A percentile compares a stretch with the other conserved stretches of the same genome.
Conservation (phyloP, 352 stramenopile genomes). For the Globisporangium rhizosaccharum region DNA sequence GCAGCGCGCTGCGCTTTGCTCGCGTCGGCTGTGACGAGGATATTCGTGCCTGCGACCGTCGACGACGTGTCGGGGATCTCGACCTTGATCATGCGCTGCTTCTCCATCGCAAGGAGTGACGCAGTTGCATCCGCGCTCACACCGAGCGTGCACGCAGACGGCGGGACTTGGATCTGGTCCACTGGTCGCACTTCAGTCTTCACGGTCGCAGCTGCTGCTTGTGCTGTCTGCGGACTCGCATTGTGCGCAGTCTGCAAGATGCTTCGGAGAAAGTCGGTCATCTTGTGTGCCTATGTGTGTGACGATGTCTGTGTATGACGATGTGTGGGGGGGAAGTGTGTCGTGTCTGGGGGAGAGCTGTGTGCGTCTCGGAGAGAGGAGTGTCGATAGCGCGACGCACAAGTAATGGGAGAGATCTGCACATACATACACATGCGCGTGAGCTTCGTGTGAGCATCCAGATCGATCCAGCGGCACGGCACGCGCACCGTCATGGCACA, state of each 20-base stretch:
- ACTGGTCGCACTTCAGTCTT: conserved; percentile 45
- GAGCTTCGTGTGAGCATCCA: too few species aligned
- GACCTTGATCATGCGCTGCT: conserved; percentile 57
- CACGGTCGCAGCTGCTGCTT: conserved; percentile 4
- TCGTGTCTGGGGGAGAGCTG: too few species aligned
- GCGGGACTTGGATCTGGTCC: conserved; percentile 56
- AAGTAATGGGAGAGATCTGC: not conserved
- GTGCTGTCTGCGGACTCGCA: conserved; percentile 11
- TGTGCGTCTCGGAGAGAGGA: too few species aligned
- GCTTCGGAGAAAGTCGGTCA: conserved; percentile 77
- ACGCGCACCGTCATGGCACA: too few species aligned
- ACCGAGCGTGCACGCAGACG: conserved; percentile 13
- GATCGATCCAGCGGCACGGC: too few species aligned
- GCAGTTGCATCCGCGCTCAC: conserved; percentile 14
- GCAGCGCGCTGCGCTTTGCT: conserved; percentile 66
- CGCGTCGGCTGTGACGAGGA: conserved; percentile 11
- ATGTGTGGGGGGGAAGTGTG: too few species aligned
- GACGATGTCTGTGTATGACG: conserved; percentile 2
- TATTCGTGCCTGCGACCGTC: not conserved
- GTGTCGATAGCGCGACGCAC: too few species aligned
- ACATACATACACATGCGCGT: not conserved
- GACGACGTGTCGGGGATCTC: conserved; percentile 22
- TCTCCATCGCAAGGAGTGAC: conserved; percentile 19
- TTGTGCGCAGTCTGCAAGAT: conserved; percentile 52
- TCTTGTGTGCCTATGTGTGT: conserved; percentile 17